Base-by-base conservation (phyloP, 2,329 filamentous ascomycete species). In the Bipolaris victoriae region DNA sequence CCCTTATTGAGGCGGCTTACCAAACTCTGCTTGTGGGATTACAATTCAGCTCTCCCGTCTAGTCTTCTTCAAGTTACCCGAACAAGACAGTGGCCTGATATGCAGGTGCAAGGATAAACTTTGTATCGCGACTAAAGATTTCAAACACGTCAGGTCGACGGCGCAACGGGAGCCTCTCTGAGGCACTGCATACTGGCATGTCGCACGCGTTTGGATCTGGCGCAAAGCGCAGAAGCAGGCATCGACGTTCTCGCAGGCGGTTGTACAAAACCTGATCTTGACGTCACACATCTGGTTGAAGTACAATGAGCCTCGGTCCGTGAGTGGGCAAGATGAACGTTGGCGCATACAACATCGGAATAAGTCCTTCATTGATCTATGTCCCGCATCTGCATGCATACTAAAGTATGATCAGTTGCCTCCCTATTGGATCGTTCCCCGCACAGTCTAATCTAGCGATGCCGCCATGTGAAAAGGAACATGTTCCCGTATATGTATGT, bases 301-400 rank as follows among this genome's bases (percentile, higher is more conserved):
- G 36, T 53, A 48, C 44, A 39, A 20, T 39, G 22, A 24, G n/a
- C 49, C 33, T 44, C 18, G 40, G 47, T 15, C 29, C n/a, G 24
- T 31, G 3, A 48, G 22, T 45, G 41, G 46, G 41, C 45, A 26
- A 36, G 45, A 18, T 24, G 45, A 20, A 18, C 10, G 18, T 53
- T 49, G 43, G 39, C 31, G 49, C 49, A 45, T 13, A 57, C 5
- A 39, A 24, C 36, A 2, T 31, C 33, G 44, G 55, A 20, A 26
- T 37, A 54, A 31, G 47, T 29, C 57, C 41, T 57, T 45, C 24
- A 62, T 60, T 60, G 52, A 43, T 56, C 51, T 58, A 60, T 49
- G 20, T 47, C 20, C 37, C 46, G 49, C 54, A 54, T 24, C n/a
- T 44, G 26, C 37, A 46, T 45, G 50, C 56, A 52, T 49, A 41